phyloP scores from a whole-genome alignment of 108 stramenopile genomes.

The Craspedostauros australis region DNA sequence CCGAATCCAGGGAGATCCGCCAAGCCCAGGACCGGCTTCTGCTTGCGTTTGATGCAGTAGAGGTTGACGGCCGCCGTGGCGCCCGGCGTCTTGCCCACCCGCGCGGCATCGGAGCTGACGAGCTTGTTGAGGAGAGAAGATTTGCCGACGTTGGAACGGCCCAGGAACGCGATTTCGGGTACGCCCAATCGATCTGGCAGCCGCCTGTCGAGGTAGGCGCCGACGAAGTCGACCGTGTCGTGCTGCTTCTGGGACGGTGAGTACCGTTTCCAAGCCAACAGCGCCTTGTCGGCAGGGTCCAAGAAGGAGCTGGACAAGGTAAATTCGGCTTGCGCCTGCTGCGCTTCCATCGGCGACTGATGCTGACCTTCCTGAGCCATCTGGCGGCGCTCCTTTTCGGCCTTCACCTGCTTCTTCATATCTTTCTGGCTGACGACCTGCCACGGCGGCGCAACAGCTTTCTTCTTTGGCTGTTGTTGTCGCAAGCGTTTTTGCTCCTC shows the following conservation, averaged over 20 bases:
- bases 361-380: slow-evolving; percentile 39
- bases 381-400: slow-evolving; percentile 57
- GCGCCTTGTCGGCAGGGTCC: slow-evolving; percentile 33
- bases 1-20: slow-evolving; percentile 95
- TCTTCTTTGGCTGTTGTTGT: background rate
- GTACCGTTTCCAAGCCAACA: slow-evolving; percentile 75
- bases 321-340: slow-evolving; percentile 19
- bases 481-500: background rate
- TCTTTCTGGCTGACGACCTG: slow-evolving; percentile 64
- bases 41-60: slow-evolving; percentile 41
- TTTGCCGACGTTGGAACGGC: slow-evolving; percentile 93
- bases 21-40: slow-evolving; percentile 54
- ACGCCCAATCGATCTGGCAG: slow-evolving; percentile 68
- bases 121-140: slow-evolving; percentile 75
- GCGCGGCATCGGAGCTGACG: slow-evolving; percentile 40
- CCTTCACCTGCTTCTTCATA: slow-evolving; percentile 48
- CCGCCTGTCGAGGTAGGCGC: slow-evolving; percentile 49
- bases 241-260: slow-evolving; percentile 23
- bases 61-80: slow-evolving; percentile 80
- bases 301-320: slow-evolving; percentile 44
- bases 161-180: slow-evolving; percentile 90
- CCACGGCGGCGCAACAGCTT: slow-evolving; percentile 62
- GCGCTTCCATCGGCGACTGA: background rate
- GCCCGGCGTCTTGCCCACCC: slow-evolving; percentile 84
- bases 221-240: slow-evolving; percentile 44